Percentiles rank a stretch among this genome's conserved stretches.
Conservation (phyloP, 805 yeast genomes). For the Cyberlindnera galapagoensis region DNA sequence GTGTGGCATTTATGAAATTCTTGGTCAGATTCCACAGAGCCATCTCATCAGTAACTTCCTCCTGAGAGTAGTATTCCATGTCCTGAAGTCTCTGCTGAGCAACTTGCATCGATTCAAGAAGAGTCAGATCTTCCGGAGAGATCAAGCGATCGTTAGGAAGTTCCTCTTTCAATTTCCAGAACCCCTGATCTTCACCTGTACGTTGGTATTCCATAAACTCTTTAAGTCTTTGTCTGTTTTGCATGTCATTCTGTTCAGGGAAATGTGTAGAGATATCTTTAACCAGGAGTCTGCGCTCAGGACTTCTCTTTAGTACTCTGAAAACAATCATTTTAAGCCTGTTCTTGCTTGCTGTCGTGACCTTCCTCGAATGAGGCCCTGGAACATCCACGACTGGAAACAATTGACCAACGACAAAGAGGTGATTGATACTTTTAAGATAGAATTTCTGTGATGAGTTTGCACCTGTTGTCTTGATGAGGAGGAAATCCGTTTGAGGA, state of each 20-base stretch:
- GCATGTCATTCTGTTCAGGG: constrained; percentile 97
- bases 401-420: constrained; percentile 86
- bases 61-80: constrained; percentile 47
- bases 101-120: constrained; percentile 86
- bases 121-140: constrained; percentile 82
- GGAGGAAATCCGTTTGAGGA: constrained; percentile 69
- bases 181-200: constrained; percentile 90
- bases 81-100: constrained; percentile 90
- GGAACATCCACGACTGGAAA: constrained; percentile 94
- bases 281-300: constrained; percentile 69
- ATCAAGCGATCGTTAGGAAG: constrained; percentile 77
- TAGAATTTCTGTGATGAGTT: constrained; percentile 63
- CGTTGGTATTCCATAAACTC: constrained; percentile 98
- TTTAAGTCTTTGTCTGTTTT: constrained; percentile 87
- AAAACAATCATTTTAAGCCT: constrained; percentile 90
- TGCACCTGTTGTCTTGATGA: constrained; percentile 74
- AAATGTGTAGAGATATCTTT: constrained; percentile 87
- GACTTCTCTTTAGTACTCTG: constrained; percentile 72
- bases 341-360: constrained; percentile 86
- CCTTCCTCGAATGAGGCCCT: constrained; percentile 95
- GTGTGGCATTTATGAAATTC: constrained; percentile 89
- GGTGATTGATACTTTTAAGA: constrained; percentile 59
- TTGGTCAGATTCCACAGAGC: constrained; percentile 94
- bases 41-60: constrained; percentile 67
- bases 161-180: constrained; percentile 80